Evolutionary conservation across 73 alveolate species (phyloP), one percentile per base, ranked within the genome.

Genomic region (Paramecium octaurelia): DNA sequence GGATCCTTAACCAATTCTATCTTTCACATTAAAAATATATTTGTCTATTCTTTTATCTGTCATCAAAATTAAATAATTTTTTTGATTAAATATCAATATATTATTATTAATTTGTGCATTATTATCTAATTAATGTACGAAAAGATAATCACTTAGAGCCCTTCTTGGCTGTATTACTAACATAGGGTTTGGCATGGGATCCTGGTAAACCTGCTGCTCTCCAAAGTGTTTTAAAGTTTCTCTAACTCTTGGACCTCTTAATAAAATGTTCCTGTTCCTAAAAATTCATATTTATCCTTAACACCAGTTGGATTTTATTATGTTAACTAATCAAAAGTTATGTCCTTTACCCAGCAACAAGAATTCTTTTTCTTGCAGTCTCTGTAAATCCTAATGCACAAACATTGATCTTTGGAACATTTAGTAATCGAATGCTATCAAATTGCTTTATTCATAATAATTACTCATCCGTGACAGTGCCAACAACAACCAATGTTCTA

Each of bases 331-430:
- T 98, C 99, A 92, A 98, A 97, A 58, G 99, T 98, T 86, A 97
- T 92, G 94, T 96, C 93, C 92, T 98, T 95, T 70, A 99, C 99
- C 98, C 98, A 43, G 99, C 99, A 59, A 93, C 96, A 80, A 92
- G 84, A 93, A 97, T 98, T 95, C 99, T 97, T 77, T 98, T 97
- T 94, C 99, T 98, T 18, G 99, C 99, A 57, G 98, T 93, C 95
- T 98, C 99, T 24, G 99, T 97, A 96, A 98, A 96, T 73, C 96
- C 93, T 85, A 98, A 96, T 60, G 99, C 99, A 83, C 98, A 95
- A 86, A 98, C 99, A 86, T 95, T 96, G 95, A 98, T 89, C 96
- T 96, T 93, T 42, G 99, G 99, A 24, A 96, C 95, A 16, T 88
- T 96, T 86, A 95, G 91, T 31, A 93, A 95, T 93, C 99, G 93